A percentile compares a stretch with the other conserved stretches of the same genome.
These are phyloP conservation scores for Lactarius evosmus DNA, from an alignment of 768 basidiomycete species.

Conservation along the genomic window DNA sequence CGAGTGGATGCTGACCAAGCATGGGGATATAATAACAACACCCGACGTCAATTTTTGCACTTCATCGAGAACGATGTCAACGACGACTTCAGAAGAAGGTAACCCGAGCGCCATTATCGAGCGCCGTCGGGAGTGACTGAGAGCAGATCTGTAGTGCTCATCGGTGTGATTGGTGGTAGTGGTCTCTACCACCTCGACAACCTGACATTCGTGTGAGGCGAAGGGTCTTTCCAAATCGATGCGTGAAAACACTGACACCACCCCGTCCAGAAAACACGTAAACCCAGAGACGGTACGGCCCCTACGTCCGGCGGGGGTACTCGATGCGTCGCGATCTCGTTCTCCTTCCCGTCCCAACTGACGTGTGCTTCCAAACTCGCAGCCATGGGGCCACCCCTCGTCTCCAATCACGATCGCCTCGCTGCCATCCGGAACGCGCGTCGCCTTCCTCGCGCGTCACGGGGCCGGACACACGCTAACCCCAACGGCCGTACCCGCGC, in stretches of 20 bases:
- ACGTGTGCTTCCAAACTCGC: not conserved
- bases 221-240: not conserved
- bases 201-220: constrained; percentile 75
- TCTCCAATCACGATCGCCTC: constrained; percentile 89
- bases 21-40: constrained; percentile 11
- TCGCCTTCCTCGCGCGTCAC: constrained; percentile 93
- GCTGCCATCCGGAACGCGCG: constrained; percentile 72
- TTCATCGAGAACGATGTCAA: constrained; percentile 5
- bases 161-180: constrained; percentile 90
- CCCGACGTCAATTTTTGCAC: not conserved
- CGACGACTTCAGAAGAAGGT: constrained; percentile 12
- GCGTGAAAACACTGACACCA: not conserved
- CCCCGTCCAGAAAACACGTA: constrained; percentile 56
- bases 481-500: constrained; percentile 77
- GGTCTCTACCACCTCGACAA: constrained; percentile 94
- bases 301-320: not conserved
- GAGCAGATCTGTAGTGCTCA: constrained; percentile 50
- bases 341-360: not conserved
- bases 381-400: constrained; percentile 94
- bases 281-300: constrained; percentile 74
- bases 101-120: not conserved
- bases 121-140: not conserved
- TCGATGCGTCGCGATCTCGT: not conserved
- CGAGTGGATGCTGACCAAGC: not conserved
- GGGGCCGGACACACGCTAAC: constrained; percentile 74